phyloP scores from a whole-genome alignment of 495 filamentous ascomycete genomes.

The Penicillium mononematosum region DNA sequence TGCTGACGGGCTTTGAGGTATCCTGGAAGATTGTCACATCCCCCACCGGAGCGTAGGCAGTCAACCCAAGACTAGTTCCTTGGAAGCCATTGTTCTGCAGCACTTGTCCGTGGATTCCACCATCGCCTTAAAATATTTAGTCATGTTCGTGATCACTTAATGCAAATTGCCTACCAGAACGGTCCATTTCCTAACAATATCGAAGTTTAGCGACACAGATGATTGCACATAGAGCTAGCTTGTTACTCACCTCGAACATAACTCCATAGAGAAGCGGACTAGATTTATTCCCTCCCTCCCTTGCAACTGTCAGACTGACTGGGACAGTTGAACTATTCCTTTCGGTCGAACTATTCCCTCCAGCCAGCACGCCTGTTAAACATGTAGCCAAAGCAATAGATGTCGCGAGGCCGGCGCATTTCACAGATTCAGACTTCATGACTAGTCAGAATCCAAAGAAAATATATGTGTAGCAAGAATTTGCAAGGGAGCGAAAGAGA shows the following conservation, averaged over 20 bases:
- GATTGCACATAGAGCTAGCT: background rate
- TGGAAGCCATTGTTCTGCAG: slow-evolving; percentile 75
- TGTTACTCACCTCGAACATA: slow-evolving; percentile 54
- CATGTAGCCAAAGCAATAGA: slow-evolving; percentile 8
- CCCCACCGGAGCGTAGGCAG: slow-evolving; percentile 55
- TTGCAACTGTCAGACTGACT: slow-evolving; percentile 32
- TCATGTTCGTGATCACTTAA: background rate
- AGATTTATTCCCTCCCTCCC: slow-evolving; percentile 52
- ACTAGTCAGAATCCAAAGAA: background rate
- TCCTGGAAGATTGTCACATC: slow-evolving; percentile 51
- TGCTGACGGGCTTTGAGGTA: slow-evolving; percentile 48
- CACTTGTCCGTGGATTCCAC: slow-evolving; percentile 73
- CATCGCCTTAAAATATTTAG: slow-evolving; percentile 45
- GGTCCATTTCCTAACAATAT: slow-evolving; percentile 61
- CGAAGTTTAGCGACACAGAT: background rate
- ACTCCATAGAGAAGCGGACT: slow-evolving; percentile 57
- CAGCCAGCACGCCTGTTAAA: background rate
- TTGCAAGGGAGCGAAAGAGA: background rate
- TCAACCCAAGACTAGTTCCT: slow-evolving; percentile 47
- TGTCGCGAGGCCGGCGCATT: background rate
- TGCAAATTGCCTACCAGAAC: slow-evolving; percentile 50
- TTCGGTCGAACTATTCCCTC: background rate
- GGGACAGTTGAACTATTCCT: background rate
- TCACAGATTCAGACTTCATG: slow-evolving; percentile 8
- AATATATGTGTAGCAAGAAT: background rate